Percentiles rank a stretch among this genome's conserved stretches.
Evolutionary conservation across 257 asterid species (phyloP).

Genomic region (Fraxinus cuspidata): DNA sequence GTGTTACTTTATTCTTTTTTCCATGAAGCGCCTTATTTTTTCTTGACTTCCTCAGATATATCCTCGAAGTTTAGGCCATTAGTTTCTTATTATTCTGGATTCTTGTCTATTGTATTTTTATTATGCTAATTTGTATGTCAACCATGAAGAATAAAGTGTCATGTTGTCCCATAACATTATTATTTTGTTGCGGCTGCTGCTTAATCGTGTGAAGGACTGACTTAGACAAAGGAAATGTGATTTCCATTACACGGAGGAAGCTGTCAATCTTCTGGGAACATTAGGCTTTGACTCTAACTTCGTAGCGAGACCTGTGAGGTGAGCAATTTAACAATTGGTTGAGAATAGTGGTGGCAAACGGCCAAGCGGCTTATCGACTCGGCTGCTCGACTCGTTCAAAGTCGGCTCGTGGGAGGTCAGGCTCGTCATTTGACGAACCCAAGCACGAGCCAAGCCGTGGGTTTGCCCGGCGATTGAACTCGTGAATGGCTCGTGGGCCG

Average conservation of each 20-base stretch:
- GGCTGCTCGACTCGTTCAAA: no score
- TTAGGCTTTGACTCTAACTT: slow-evolving; percentile 81
- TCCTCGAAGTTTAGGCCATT: neutral
- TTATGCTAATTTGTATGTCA: neutral
- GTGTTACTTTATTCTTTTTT: neutral
- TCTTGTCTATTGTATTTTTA: neutral
- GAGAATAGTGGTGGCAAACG: no score
- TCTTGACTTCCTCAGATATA: neutral
- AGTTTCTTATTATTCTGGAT: neutral
- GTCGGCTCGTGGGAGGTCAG: no score
- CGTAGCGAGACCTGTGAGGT: slow-evolving; percentile 92
- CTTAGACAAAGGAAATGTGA: slow-evolving; percentile 76
- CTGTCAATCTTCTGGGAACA: slow-evolving; percentile 59
- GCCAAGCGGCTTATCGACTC: no score
- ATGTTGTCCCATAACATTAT: slow-evolving; percentile 6
- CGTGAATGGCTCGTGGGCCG: no score
- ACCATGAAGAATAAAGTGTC: neutral
- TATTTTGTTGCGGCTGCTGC: slow-evolving; percentile 43
- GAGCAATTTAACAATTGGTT: slow-evolving; percentile 83
- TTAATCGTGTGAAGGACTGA: slow-evolving; percentile 72
- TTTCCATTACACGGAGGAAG: slow-evolving; percentile 55
- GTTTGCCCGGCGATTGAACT: no score
- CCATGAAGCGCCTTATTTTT: neutral
- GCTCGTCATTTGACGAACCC: no score
- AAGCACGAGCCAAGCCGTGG: no score